phyloP scores from a whole-genome alignment of 805 yeast genomes.

The Wickerhamomyces rabaulensis region DNA sequence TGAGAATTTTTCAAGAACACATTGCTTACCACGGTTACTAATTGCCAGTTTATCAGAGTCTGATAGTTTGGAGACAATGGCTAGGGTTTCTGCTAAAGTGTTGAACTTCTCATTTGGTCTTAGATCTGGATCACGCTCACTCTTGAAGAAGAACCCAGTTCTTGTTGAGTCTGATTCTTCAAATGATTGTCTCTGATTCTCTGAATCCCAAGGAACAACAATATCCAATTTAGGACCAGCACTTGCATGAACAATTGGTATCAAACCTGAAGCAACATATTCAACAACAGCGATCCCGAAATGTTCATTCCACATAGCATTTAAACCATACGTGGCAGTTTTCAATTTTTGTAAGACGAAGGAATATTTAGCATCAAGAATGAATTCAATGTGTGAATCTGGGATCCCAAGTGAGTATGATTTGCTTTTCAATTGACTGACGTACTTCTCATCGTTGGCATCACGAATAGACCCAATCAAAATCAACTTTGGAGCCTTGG shows the following conservation, averaged over 20 bases:
- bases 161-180: constrained; percentile 34
- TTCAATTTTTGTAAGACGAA: constrained; percentile 50
- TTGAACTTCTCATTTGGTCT: constrained; percentile 31
- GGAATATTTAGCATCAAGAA: constrained; percentile 70
- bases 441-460: constrained; percentile 55
- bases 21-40: constrained; percentile 40
- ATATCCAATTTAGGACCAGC: constrained; percentile 95
- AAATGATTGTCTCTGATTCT: constrained; percentile 20
- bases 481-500: constrained; percentile 48
- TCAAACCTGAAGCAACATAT: constrained; percentile 75
- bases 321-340: constrained; percentile 68
- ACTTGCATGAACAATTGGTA: constrained; percentile 89
- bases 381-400: constrained; percentile 41
- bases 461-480: constrained; percentile 84
- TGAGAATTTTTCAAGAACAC: constrained; percentile 51
- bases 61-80: constrained; percentile 33
- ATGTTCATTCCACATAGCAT: constrained; percentile 99
- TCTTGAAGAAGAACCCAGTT: constrained; percentile 78
- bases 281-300: constrained; percentile 98
- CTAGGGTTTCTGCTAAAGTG: constrained; percentile 45
- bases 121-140: constrained; percentile 68
- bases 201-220: constrained; percentile 50
- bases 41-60: constrained; percentile 33
- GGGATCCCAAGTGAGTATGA: constrained; percentile 41
- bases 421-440: constrained; percentile 40